Conservation (phyloP, 192 early-diverging fungal species). For the Coemansia reversa region DNA sequence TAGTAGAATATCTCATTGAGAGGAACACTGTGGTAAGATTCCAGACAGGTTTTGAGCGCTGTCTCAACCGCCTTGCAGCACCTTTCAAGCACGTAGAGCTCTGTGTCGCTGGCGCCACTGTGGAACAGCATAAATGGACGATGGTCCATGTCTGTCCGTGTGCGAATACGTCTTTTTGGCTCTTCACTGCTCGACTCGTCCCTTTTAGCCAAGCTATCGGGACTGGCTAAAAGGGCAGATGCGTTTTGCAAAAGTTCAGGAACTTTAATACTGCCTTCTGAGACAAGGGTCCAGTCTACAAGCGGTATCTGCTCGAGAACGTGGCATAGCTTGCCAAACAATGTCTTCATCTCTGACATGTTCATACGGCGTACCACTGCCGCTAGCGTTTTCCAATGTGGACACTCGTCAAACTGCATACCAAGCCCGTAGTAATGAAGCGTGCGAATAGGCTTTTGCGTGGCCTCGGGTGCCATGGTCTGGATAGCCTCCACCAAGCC, state of each 20-base stretch:
- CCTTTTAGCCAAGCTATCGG: background rate
- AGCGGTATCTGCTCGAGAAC: background rate
- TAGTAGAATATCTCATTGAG: slow-evolving; percentile 84
- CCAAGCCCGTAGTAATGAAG: slow-evolving; percentile 66
- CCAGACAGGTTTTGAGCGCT: slow-evolving; percentile 40
- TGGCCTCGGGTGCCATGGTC: slow-evolving; percentile 26
- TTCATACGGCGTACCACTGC: slow-evolving; percentile 46
- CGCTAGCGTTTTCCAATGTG: slow-evolving; percentile 48
- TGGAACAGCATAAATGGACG: slow-evolving; percentile 49
- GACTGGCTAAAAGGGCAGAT: slow-evolving; percentile 11
- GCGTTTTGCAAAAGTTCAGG: slow-evolving; percentile 17
- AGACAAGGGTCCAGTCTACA: slow-evolving; percentile 27
- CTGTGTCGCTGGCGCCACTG: slow-evolving; percentile 38
- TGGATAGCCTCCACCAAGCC: slow-evolving; percentile 62
- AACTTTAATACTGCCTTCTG: slow-evolving; percentile 16
- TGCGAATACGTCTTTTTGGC: slow-evolving; percentile 31
- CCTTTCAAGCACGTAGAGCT: slow-evolving; percentile 34
- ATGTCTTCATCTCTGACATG: slow-evolving; percentile 32
- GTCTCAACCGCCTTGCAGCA: slow-evolving; percentile 32
- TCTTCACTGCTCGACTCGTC: background rate
- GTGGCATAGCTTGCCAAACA: slow-evolving; percentile 17
- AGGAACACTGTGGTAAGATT: slow-evolving; percentile 62
- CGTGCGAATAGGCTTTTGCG: slow-evolving; percentile 61
- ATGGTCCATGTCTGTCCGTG: slow-evolving; percentile 47
- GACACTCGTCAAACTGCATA: slow-evolving; percentile 36